Conservation (phyloP, 2,329 filamentous ascomycete species). For the Fusarium sp. region DNA sequence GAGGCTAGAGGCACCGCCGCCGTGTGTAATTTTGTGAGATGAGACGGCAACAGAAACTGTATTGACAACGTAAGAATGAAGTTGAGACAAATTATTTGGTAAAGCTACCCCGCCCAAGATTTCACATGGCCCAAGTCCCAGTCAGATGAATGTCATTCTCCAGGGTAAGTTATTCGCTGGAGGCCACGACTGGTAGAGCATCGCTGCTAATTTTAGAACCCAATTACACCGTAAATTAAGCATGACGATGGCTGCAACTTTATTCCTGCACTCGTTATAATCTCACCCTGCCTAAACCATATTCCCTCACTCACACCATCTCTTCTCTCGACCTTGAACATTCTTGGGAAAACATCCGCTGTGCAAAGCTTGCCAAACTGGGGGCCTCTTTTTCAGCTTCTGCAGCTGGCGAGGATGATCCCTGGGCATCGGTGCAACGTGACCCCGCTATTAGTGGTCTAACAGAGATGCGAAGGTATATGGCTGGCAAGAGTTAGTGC, state of each 20-base stretch:
- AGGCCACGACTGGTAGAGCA: no score
- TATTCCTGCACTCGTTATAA: no score
- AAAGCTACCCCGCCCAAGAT: not conserved
- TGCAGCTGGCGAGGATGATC: conserved; percentile 14
- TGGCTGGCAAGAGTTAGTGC: not conserved
- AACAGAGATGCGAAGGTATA: rapidly evolving
- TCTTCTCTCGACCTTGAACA: not conserved
- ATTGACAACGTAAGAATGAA: rapidly evolving
- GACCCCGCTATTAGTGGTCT: not conserved
- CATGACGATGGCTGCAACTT: not conserved
- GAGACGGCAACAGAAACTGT: no score
- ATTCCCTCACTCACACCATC: not conserved
- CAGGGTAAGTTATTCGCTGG: not conserved
- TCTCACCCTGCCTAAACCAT: not conserved
- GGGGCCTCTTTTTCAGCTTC: conserved; percentile 21
- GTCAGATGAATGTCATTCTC: not conserved
- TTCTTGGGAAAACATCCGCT: not conserved
- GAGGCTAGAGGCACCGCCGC: not conserved
- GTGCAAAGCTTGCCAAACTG: conserved; percentile 13
- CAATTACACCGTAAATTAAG: not conserved
- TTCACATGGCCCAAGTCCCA: not conserved
- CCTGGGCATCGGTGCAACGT: not conserved
- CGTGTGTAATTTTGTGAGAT: conserved; percentile 13
- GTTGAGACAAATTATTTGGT: not conserved
- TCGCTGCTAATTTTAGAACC: not conserved